phyloP scores from a whole-genome alignment of 139 green algal genomes.

The Dunaliella primolecta region DNA sequence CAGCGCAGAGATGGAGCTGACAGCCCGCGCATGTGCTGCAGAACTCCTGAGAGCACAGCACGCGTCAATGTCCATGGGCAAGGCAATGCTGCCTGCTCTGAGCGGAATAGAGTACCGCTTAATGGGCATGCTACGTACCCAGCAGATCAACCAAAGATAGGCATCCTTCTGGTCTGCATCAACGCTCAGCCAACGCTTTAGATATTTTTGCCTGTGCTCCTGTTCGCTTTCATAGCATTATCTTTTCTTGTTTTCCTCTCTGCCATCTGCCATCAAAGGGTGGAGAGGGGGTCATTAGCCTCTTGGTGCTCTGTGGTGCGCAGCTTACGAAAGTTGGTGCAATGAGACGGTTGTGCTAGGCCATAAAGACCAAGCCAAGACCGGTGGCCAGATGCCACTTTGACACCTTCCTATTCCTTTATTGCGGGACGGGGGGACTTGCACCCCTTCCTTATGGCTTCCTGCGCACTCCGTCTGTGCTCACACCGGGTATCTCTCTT shows the following conservation, averaged over 20 bases:
- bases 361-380: too few species aligned
- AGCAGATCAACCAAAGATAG: background rate
- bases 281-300: background rate
- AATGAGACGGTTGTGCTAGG: too few species aligned
- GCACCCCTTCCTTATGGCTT: too few species aligned
- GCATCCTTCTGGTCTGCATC: background rate
- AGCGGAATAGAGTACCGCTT: constrained; percentile 42
- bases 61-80: constrained; percentile 21
- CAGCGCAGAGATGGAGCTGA: constrained; percentile 35
- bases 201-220: background rate
- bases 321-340: too few species aligned
- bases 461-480: too few species aligned
- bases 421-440: too few species aligned
- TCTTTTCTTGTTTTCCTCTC: background rate
- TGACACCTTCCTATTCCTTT: too few species aligned
- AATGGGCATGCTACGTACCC: constrained; percentile 17
- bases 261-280: background rate
- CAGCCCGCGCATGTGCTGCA: constrained; percentile 34
- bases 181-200: too few species aligned
- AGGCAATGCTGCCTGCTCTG: constrained; percentile 38
- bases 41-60: constrained; percentile 49
- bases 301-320: too few species aligned
- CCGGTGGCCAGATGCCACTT: too few species aligned
- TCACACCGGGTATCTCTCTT: too few species aligned
- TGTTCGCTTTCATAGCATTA: background rate